Evolutionary conservation across 148 eudicot species (phyloP), one percentile per base, ranked within the genome.

Genomic region (Heliosperma pusillum): DNA sequence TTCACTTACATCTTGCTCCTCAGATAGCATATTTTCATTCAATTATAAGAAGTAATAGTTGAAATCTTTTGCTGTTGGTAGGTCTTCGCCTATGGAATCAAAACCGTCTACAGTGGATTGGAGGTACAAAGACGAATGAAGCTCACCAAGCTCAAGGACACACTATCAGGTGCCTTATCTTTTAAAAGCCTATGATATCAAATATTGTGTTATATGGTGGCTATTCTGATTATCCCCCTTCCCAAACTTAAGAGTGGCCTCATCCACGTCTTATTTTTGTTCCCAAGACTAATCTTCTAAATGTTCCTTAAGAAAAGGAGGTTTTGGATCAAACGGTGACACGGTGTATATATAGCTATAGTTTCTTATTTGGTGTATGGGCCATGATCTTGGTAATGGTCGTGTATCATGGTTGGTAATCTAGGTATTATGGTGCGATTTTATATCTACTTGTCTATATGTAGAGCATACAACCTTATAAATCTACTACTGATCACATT

Each of bases 81-180:
- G 98, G 98, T 69, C 85, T 85, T 79, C 83, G 85, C 67, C 82
- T 68, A 26, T 93, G 96, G 96, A 89, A 87, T 74, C 90, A 93
- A 75, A 74, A 29, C n/a, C 88, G 96, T 78, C 82, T 76, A 71
- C 89, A 89, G 71, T 93, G 98, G 98, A 76, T 81, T 24, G 89
- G 77, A 74, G 84, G 67, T 70, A 81, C 81, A 69, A 84, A 74
- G 68, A 30, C 81, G n/a, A 74, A 73, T 69, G 75, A 74, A 42
- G 70, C 66, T 71, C 80, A 57, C 44, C 75, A 81, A 69, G 72
- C 76, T 68, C 76, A 25, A 16, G 86, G 87, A 69, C 89, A 85
- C 20, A 70, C 82, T 76, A 83, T 88, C 81, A 86, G 92, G 98
- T 93, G n/a, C 11, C 69, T 10, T 36, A 12, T 21, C 56, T 44